phyloP scores from a whole-genome alignment of 139 green algal genomes.

The Volvox reticuliferus region DNA sequence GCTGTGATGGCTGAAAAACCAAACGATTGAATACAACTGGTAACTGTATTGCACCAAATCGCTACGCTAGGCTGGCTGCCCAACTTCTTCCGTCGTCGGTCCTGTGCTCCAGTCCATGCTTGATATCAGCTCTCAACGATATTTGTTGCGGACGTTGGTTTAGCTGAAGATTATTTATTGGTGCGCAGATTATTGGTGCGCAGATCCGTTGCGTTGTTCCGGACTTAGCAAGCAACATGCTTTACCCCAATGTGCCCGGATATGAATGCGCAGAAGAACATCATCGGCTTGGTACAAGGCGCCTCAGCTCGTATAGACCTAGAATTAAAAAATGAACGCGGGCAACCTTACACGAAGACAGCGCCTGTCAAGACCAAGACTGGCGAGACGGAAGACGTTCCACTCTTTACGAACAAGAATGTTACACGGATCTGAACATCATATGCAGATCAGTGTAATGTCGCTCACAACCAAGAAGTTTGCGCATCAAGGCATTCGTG shows the following conservation, averaged over 20 bases:
- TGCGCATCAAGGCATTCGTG: conserved; percentile 95
- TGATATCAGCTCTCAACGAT: neutral
- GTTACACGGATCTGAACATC: neutral
- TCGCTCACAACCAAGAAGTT: conserved; percentile 86
- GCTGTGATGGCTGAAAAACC: no score
- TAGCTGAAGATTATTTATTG: neutral
- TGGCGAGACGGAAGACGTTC: conserved; percentile 76
- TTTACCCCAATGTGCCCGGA: neutral
- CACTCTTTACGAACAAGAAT: conserved; percentile 84
- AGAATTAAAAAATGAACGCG: conserved; percentile 67
- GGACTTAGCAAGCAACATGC: neutral
- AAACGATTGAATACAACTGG: no score
- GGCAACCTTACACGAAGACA: conserved; percentile 64
- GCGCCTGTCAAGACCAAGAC: conserved; percentile 66
- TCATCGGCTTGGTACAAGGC: conserved; percentile 66
- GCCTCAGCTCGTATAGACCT: conserved; percentile 63
- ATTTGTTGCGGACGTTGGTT: neutral
- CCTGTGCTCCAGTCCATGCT: neutral
- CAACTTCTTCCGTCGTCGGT: neutral
- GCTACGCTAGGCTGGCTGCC: neutral
- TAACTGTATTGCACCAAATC: no score
- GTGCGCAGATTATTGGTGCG: neutral
- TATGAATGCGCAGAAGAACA: conserved; percentile 63
- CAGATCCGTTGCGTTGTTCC: neutral
- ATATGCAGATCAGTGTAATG: conserved; percentile 56